Percentiles rank a stretch among this genome's conserved stretches.
These are phyloP conservation scores for Fusarium temperatum DNA, from an alignment of 2,329 filamentous ascomycete genomes.

Conservation along the genomic window DNA sequence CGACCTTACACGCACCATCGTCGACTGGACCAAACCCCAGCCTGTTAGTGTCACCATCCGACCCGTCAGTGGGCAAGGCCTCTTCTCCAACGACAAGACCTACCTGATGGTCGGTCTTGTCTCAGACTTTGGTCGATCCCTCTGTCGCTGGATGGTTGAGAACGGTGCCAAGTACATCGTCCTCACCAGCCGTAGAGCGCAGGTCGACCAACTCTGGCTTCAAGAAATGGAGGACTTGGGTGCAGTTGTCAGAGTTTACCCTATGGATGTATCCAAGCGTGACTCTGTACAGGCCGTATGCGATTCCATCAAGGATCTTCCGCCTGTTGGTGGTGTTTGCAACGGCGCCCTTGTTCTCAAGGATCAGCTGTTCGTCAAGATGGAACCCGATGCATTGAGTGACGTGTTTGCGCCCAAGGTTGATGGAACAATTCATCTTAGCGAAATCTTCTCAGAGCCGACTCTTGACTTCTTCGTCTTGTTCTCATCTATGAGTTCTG, in stretches of 20 bases:
- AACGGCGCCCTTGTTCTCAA: constrained; percentile 1
- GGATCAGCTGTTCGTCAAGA: background rate
- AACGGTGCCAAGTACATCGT: background rate
- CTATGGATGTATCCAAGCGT: constrained; percentile 2
- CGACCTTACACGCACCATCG: background rate
- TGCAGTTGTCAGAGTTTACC: background rate
- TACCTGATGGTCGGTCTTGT: constrained; percentile 4
- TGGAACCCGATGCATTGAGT: background rate
- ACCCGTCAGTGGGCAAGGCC: background rate
- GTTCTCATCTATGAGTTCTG: background rate
- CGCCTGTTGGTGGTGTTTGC: background rate
- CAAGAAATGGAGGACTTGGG: background rate
- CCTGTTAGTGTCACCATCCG: background rate
- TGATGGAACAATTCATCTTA: background rate
- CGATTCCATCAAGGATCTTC: background rate
- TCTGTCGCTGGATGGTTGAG: background rate
- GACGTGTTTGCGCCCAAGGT: constrained; percentile 4
- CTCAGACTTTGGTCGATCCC: background rate
- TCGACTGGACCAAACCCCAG: background rate
- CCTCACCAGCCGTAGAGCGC: background rate
- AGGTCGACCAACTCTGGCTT: background rate
- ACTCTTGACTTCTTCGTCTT: background rate
- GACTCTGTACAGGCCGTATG: background rate
- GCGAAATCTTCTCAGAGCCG: background rate
- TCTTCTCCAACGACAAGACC: background rate